A percentile compares a stretch with the other conserved stretches of the same genome.
These are phyloP conservation scores for Draba incana DNA, from an alignment of 345 rosid species.

Conservation along the genomic window DNA sequence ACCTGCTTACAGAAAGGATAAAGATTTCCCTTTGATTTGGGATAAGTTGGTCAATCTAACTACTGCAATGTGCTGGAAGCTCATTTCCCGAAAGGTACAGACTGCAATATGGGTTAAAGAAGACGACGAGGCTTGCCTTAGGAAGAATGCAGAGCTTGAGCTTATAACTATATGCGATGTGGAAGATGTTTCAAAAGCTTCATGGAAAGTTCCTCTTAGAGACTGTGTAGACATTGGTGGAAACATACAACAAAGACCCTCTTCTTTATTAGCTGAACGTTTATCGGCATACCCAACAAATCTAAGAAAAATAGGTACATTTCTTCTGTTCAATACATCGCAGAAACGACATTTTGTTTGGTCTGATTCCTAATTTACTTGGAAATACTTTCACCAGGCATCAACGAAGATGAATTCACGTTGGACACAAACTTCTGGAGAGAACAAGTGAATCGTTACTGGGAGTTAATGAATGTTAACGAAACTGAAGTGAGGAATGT, in stretches of 20 bases:
- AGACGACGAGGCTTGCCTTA: conserved; percentile 67
- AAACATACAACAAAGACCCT: conserved; percentile 47
- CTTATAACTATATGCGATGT: conserved; percentile 60
- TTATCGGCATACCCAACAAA: conserved; percentile 64
- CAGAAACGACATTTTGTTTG: not conserved
- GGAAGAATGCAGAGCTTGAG: conserved; percentile 63
- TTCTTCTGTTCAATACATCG: conserved; percentile 4
- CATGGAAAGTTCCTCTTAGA: conserved; percentile 78
- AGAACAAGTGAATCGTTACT: conserved; percentile 67
- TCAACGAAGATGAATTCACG: conserved; percentile 63
- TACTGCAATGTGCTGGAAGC: conserved; percentile 96
- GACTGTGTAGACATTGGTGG: conserved; percentile 57
- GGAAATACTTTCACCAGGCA: conserved; percentile 48
- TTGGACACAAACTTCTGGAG: conserved; percentile 74
- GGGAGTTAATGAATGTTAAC: conserved; percentile 70
- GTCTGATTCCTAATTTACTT: conserved; percentile 15
- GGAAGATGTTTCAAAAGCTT: conserved; percentile 56
- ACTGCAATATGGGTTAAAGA: conserved; percentile 92
- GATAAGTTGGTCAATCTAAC: conserved; percentile 79
- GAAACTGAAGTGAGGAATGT: conserved; percentile 63
- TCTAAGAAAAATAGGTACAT: conserved; percentile 64
- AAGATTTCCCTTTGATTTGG: conserved; percentile 88
- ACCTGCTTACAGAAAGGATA: conserved; percentile 87
- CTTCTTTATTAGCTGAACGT: conserved; percentile 64
- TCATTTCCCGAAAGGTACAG: conserved; percentile 77